Evolutionary conservation across 768 basidiomycete species (phyloP).

Genomic region (Psilocybe sp.): DNA sequence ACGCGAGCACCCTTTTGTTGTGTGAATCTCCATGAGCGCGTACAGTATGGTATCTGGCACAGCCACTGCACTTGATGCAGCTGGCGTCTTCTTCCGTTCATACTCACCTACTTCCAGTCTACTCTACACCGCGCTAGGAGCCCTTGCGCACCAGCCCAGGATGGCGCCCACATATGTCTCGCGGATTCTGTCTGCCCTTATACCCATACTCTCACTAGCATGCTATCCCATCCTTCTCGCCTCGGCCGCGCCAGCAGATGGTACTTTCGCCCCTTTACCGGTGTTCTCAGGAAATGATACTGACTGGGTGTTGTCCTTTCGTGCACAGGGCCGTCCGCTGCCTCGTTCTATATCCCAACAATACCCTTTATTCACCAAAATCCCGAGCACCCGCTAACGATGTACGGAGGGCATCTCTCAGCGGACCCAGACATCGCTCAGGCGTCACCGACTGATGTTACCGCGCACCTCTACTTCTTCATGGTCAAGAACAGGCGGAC

Average conservation of each 20-base stretch:
- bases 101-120: too few species aligned
- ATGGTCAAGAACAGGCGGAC: conserved; percentile 82
- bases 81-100: background rate
- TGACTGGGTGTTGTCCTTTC: background rate
- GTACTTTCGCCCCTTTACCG: conserved; percentile 21
- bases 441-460: conserved; percentile 56
- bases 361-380: conserved; percentile 79
- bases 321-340: conserved; percentile 65
- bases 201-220: conserved; percentile 11
- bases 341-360: conserved; percentile 77
- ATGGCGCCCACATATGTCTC: conserved; percentile 9
- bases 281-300: background rate
- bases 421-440: conserved; percentile 63
- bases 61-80: conserved; percentile 12
- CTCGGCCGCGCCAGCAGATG: conserved; percentile 29
- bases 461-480: conserved; percentile 84
- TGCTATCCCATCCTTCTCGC: conserved; percentile 5
- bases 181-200: conserved; percentile 6
- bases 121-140: background rate
- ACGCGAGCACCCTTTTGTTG: conserved; percentile 16
- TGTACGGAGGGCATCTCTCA: conserved; percentile 84
- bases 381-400: conserved; percentile 64
- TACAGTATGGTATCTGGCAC: conserved; percentile 8
- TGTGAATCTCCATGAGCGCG: conserved; percentile 14
- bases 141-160: background rate